Evolutionary conservation across 208 protist species (phyloP), one percentile per base, ranked within the genome.

Genomic region (Leishmania gerbilli): DNA sequence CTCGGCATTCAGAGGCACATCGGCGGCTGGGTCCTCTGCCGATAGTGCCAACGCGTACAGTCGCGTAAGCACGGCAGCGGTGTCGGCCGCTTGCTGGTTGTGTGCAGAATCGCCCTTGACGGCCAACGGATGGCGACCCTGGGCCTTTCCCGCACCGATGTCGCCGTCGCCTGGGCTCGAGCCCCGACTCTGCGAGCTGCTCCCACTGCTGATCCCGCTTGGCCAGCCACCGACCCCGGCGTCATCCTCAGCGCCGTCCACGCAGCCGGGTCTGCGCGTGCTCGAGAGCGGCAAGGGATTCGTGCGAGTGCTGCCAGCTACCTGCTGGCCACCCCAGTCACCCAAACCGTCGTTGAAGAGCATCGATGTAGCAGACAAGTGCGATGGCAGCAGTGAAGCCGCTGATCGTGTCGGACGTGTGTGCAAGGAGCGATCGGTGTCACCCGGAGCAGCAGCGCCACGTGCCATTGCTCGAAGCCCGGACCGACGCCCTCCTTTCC

Each of bases 41-140:
- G 71, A 31, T 27, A 71, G 77, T 42, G 76, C 79, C 31, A 81
- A n/a, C 2, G 71, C 79, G 21, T 84, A 83, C 45, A 88, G 74
- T 21, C 78, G 67, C 65, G 71, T 58, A n/a, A 84, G 64, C 80
- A 84, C 80, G n/a, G 76, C 77, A 34, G 11, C 15, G 49, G 71
- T 45, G 40, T 55, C 71, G 51, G 49, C 71, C 13, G 71, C 40
- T 4, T 53, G 40, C 7, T 40, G 42, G 17, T 74, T 45, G 2
- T 34, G 45, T 37, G 45, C 2, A 74, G 11, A 15, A 53, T 6
- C 13, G 3, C 13, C 69, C 55, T 74, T 53, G 8, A 45, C 45
- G 45, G 69, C 9, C 11, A 19, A 9, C 24, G 24, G 40, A 47
- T 15, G 24, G 27, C 69, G 69, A 9, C 40, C 24, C 27, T n/a